A percentile compares a stretch with the other conserved stretches of the same genome.
Evolutionary conservation across 2,329 filamentous ascomycete genomes (phyloP).

Genomic region (Cladobotryum protrusum): DNA sequence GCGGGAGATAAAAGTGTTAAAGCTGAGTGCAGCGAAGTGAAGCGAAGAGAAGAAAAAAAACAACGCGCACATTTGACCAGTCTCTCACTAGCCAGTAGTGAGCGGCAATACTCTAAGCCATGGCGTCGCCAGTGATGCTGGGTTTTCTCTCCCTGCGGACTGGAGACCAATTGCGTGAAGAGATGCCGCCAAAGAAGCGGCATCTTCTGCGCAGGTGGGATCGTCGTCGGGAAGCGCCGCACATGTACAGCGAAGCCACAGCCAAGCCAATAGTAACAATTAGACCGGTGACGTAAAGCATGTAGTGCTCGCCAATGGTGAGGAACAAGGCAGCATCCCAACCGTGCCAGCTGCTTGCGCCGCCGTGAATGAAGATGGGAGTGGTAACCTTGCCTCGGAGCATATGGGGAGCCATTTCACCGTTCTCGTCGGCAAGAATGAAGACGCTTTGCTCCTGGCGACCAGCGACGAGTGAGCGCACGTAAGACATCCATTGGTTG

Average conservation of each 20-base stretch:
- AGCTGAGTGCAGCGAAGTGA: not conserved
- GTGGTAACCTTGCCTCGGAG: constrained; percentile 18
- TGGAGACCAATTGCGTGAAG: constrained; percentile 9
- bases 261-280: constrained; percentile 5
- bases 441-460: constrained; percentile 7
- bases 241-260: constrained; percentile 7
- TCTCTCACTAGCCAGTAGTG: not conserved
- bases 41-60: not conserved
- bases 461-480: constrained; percentile 10
- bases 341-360: constrained; percentile 22
- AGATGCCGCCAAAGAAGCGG: constrained; percentile 8
- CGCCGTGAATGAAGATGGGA: constrained; percentile 19
- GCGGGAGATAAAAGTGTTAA: not conserved
- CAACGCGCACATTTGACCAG: not conserved
- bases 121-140: constrained; percentile 1
- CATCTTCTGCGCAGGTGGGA: constrained; percentile 6
- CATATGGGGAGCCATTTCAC: constrained; percentile 19
- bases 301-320: constrained; percentile 17
- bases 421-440: constrained; percentile 14
- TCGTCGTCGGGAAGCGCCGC: constrained; percentile 3
- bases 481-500: constrained; percentile 21
- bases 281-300: constrained; percentile 9
- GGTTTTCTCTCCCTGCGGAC: constrained; percentile 8
- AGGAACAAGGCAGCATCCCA: constrained; percentile 19
- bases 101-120: not conserved